A percentile compares a stretch with the other conserved stretches of the same genome.
phyloP scores from a whole-genome alignment of 371 early-diverging fungal species.

The Gilbertella persicaria region DNA sequence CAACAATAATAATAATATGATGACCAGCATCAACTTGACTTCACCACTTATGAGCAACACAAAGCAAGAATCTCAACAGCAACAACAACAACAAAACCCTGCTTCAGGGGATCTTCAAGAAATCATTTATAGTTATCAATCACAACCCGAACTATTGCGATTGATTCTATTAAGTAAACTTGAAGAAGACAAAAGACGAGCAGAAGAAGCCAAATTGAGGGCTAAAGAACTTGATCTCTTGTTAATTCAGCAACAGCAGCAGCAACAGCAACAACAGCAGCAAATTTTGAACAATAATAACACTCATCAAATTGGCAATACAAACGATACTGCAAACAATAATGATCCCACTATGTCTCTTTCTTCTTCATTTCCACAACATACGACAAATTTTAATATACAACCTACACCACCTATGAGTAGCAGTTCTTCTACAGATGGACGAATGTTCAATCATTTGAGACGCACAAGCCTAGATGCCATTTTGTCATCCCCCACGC shows the following conservation, averaged over 20 bases:
- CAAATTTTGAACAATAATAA: conserved; percentile 9
- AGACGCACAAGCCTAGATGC: conserved; percentile 41
- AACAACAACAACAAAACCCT: conserved; percentile 18
- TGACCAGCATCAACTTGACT: background rate
- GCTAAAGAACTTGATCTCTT: conserved; percentile 49
- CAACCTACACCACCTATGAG: conserved; percentile 30
- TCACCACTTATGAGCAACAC: conserved; percentile 4
- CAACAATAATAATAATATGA: conserved; percentile 4
- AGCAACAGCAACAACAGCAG: conserved; percentile 4
- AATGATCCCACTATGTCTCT: conserved; percentile 1
- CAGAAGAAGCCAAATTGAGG: conserved; percentile 50
- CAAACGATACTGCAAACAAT: conserved; percentile 5
- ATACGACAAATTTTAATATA: conserved; percentile 5
- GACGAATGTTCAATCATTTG: conserved; percentile 11
- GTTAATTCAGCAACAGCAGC: conserved; percentile 40
- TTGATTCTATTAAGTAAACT: conserved; percentile 63
- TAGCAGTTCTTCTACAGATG: conserved; percentile 22
- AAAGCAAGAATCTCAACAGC: conserved; percentile 11
- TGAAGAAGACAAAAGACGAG: conserved; percentile 64
- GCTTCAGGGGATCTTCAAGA: conserved; percentile 53
- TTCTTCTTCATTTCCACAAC: background rate
- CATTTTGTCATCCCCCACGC: conserved; percentile 29
- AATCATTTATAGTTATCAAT: conserved; percentile 55
- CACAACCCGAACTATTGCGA: conserved; percentile 64
- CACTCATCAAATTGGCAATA: conserved; percentile 2